Base-by-base conservation (phyloP, 768 basidiomycete genomes). In the Obba rivulosa region DNA sequence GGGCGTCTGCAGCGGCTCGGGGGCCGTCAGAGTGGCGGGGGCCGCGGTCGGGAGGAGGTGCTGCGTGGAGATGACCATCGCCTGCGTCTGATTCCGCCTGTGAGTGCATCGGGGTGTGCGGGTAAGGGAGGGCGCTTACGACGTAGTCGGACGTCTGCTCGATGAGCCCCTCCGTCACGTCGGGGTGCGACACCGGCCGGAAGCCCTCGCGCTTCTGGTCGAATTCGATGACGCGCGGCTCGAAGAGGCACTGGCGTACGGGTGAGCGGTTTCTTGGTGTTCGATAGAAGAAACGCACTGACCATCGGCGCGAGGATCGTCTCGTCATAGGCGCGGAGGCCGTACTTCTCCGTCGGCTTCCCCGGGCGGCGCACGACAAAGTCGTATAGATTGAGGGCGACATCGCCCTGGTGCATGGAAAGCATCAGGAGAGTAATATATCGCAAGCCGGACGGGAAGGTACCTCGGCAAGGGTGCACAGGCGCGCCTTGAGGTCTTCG, bases 291-390 rank as follows among this genome's bases (percentile, higher is more conserved):
- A n/a, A n/a, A n/a, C n/a, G n/a, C 9, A 41, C 76, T 54, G 58
- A 93, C 96, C 84, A 95, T 90, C 2, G 95, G 91, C 0, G 94
- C 92, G 25, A 97, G 71, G 50, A 96, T 94, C 44, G 89, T 85
- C 66, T 99, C 96, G 62, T 98, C 95, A 61, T 96, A 98, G 2
- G 90, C 86, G 22, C 92, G 82, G 38, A 96, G 69, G 22, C 82
- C 85, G 62, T 93, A 97, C 62, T 96, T 96, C 63, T 87, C 79
- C 0, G 93, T 85, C 13, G 82, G 69, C 45, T 79, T 76, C 34
- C 80, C 82, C 4, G 92, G 86, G 45, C 78, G 70, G 34, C 94
- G 77, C 13, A 95, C 87, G 18, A 85, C 78, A 57, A 98, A 93
- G 62, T 96, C 92, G 65, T 92, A 93, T 40, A 92, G 64, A 58